These are phyloP conservation scores for Passalora sequoiae DNA, from an alignment of 2,329 filamentous ascomycete species.

Conservation along the genomic window DNA sequence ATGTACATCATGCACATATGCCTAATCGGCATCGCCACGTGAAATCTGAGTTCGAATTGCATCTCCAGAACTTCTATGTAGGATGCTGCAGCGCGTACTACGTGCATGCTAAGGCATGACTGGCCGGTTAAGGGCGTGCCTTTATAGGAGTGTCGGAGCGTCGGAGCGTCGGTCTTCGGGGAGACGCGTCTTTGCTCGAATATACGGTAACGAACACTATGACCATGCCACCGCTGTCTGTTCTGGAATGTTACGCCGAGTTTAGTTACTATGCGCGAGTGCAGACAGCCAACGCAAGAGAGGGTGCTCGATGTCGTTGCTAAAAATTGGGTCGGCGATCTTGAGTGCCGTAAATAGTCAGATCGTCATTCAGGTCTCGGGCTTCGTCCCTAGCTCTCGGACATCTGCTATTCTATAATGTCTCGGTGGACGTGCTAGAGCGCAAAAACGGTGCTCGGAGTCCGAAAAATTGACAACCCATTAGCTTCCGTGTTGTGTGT, in stretches of 20 bases:
- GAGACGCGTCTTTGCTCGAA: not conserved
- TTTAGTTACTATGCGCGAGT: not conserved
- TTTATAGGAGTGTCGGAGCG: too few species aligned
- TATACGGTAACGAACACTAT: not conserved
- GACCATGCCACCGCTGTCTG: not conserved
- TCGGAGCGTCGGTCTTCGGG: not conserved
- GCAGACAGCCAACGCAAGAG: not conserved
- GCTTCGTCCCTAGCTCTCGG: not conserved
- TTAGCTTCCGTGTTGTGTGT: not conserved
- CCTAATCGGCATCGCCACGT: not conserved
- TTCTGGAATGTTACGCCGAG: not conserved
- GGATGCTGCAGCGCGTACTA: not conserved
- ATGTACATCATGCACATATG: constrained; percentile 4
- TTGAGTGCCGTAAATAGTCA: not conserved
- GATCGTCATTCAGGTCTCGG: not conserved
- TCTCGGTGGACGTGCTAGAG: not conserved
- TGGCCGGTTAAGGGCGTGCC: not conserved
- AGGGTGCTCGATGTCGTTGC: not conserved
- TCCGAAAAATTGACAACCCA: constrained; percentile 2
- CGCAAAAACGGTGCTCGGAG: not conserved
- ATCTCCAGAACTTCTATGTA: not conserved
- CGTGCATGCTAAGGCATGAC: not conserved
- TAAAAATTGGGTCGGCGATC: not conserved
- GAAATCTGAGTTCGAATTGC: not conserved
- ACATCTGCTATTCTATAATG: not conserved